Evolutionary conservation across 768 basidiomycete genomes (phyloP).

Genomic region (Chiua virens): DNA sequence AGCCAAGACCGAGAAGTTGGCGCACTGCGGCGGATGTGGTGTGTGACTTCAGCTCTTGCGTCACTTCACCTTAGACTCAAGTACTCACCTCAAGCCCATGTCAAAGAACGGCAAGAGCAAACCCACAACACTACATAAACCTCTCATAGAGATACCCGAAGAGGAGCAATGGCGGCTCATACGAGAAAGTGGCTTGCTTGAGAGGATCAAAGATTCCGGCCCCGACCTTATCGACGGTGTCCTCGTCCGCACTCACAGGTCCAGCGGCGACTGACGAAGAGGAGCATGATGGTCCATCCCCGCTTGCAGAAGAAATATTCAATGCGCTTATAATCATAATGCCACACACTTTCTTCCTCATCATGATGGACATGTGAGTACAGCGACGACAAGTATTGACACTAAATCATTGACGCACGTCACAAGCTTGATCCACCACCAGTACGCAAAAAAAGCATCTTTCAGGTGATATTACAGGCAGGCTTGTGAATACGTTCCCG

Average conservation of each 20-base stretch:
- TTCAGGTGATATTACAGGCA: conserved; percentile 48
- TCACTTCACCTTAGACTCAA: not conserved
- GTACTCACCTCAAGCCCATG: conserved; percentile 18
- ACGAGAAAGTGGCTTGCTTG: conserved; percentile 60
- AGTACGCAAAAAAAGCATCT: conserved; percentile 66
- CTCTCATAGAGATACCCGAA: conserved; percentile 56
- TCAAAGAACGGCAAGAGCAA: conserved; percentile 27
- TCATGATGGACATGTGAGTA: conserved; percentile 85
- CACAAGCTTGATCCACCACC: conserved; percentile 69
- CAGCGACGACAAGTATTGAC: not conserved
- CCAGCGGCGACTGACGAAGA: not conserved
- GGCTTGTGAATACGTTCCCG: conserved; percentile 67
- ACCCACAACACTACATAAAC: conserved; percentile 12
- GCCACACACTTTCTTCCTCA: conserved; percentile 70
- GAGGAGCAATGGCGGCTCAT: conserved; percentile 80
- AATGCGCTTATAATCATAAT: conserved; percentile 63
- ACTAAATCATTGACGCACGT: not conserved
- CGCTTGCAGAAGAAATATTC: conserved; percentile 69
- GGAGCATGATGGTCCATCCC: conserved; percentile 36
- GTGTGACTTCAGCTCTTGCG: not conserved
- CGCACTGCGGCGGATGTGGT: too few relatives aligned
- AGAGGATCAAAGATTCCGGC: conserved; percentile 30
- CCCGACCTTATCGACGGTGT: not conserved
- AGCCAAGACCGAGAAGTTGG: not conserved
- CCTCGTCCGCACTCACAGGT: conserved; percentile 1